Base-by-base conservation (phyloP, 495 filamentous ascomycete genomes). In the Bathelium albidoporum region DNA sequence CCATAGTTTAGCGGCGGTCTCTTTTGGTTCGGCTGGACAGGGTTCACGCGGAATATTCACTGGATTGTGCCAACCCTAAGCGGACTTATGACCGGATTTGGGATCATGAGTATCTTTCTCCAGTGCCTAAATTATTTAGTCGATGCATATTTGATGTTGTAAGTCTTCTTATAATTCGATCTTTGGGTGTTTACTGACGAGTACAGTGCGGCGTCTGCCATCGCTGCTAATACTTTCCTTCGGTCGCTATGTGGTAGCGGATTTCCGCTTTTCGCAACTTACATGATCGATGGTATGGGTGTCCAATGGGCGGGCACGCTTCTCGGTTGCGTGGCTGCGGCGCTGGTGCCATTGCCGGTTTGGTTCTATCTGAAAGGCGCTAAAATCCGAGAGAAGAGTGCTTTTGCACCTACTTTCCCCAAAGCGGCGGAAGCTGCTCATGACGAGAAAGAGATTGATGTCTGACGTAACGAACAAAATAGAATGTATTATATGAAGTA, bases 11-110 rank as follows among this genome's bases (percentile, higher is more conserved):
- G 89, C 1, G 77, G 69, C 16, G 90, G 90, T 2, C 82, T 95
- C 4, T 92, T 95, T 79, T 93, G 89, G 89, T 92, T 93, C 71
- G 89, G 88, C 26, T 95, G 90, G 90, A 84, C 87, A 0, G 85
- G 85, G 22, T 87, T 85, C 72, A 76, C 65, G 53, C 71, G 66
- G 0, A 73, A 82, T 52, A 84, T 89, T 63, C 89, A 88, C 73
- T 95, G 90, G 91, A 89, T 91, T 65, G 87, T 86, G 1, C 91
- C 90, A 2, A 88, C 89, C 0, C 76, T 90, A 1, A 87, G 85
- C 4, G 90, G 91, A 31, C 63, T 85, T 2, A 72, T 82, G 62
- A 83, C 80, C 9, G 82, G 82, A 1, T 85, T 85, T 61, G 83
- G 83, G 3, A 77, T 96, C 1, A 78, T 92, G 69, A 80, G 84